Base-by-base conservation (phyloP, 257 asterid species). In the Misopates orontium region DNA sequence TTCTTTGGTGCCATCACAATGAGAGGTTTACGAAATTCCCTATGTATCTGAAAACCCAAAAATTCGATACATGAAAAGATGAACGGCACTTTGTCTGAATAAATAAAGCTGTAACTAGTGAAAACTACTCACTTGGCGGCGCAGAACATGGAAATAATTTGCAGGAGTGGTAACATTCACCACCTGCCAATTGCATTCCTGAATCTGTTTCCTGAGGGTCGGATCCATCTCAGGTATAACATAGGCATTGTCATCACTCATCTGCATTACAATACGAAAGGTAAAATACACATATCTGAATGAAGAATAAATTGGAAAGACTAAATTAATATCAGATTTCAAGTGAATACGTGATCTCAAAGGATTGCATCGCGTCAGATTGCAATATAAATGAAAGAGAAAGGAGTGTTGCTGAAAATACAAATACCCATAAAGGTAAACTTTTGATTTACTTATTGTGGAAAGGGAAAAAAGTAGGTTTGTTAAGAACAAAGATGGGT, bases 121-220 rank as follows among this genome's bases (percentile, higher is more conserved):
- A 49, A 64, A 25, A 66, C 31, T 59, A 73, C 91, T 84, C 78
- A 90, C 99, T 66, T 94, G 97, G 76, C 99, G 96, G 23, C 99
- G 84, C 80, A 94, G 91, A 32, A 94, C 96, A 50, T 90, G 97
- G 93, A 94, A 90, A 78, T 94, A 94, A 80, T 94, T 90, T 71
- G 99, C 97, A 52, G 97, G 99, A 23, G 99, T 94, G 10, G 99
- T 94, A 16, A 86, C 95, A 82, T 94, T 94, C 70, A 94, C 99
- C 80, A 94, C 96, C 77, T 94, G 99, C 96, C 94, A 86, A 76
- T 94, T 94, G 85, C 97, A 87, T 65, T 94, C 93, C 79, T 90
- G 99, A 69, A 94, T 94, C 76, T 90, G 99, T 70, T 73, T 90
- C 77, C 97, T 63, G 18, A 90, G 89, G 23, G 97, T 94, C 24